Base-by-base conservation (phyloP, 2,329 filamentous ascomycete species). In the Aspergillus hortae region DNA sequence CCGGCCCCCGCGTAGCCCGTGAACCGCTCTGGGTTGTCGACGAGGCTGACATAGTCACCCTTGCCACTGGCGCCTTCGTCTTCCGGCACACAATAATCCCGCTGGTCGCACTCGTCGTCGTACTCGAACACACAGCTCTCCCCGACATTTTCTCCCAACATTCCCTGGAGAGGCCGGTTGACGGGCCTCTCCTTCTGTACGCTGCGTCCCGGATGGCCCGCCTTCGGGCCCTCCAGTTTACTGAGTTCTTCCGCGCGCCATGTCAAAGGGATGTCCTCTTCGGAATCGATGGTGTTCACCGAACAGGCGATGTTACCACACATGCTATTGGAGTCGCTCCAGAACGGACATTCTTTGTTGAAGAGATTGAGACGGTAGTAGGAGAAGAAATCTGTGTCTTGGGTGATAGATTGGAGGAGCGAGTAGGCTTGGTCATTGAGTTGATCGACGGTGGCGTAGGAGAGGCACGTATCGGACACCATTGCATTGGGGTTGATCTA, bases 121-220 rank as follows among this genome's bases (percentile, higher is more conserved):
- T 95, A 95, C 74, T 99, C 94, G 15, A 97, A 87, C 43, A 99
- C 91, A 69, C 94, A 99, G 70, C 90, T 96, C 76, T 99, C 94
- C 48, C 90, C 91, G 0, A 96, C 92, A 51, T 87, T 77, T 47
- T 92, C 90, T 44, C 94, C 94, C 7, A 99, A 74, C 62, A 86
- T 81, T 14, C 92, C 92, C 61, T 90, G 85, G 6, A 97, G 76
- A 17, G 94, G 94, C 51, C 83, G 81, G 61, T 88, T 74, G 3
- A 84, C 85, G 45, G 78, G 77, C 25, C 86, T 78, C 67, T 91
- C 85, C 63, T 80, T 79, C 66, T 92, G 90, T 53, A 86, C 80
- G 58, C 82, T 83, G 69, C 83, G 88, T 4, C 86, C 88, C 0
- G 94, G 94, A 68, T 99, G 94, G 56, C 86, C 83, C n/a, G 92